Conservation (phyloP, 305 asterid genomes). For the Fraxinus nigra region DNA sequence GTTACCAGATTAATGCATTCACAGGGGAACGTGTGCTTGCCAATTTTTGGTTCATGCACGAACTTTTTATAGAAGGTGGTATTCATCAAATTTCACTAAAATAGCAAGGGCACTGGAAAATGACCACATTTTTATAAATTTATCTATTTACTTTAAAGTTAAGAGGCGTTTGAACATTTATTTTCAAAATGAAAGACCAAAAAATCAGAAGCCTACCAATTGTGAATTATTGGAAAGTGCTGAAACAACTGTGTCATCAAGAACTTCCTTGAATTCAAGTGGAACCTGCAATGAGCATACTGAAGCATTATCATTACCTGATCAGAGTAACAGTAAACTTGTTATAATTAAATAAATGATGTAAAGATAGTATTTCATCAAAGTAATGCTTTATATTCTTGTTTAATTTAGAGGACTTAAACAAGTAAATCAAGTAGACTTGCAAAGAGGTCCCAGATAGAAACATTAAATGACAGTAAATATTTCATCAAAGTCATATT, state of each 20-base stretch:
- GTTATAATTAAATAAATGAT: conserved; percentile 6
- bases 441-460: conserved; percentile 20
- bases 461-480: conserved; percentile 6
- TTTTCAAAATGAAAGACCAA: conserved; percentile 15
- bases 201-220: conserved; percentile 51
- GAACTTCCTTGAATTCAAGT: conserved; percentile 81
- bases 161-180: conserved; percentile 13
- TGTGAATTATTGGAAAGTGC: conserved; percentile 76
- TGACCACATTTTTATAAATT: conserved; percentile 13
- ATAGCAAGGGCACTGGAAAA: conserved; percentile 14
- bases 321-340: conserved; percentile 16
- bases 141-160: neutral
- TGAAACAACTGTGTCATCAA: conserved; percentile 88
- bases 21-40: conserved; percentile 1
- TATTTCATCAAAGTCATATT: neutral
- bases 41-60: neutral
- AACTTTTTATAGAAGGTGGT: neutral
- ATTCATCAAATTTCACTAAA: conserved; percentile 11
- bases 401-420: conserved; percentile 4
- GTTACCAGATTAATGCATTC: conserved; percentile 21
- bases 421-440: conserved; percentile 3
- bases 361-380: neutral
- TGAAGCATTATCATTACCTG: conserved; percentile 20
- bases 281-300: conserved; percentile 69
- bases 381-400: conserved; percentile 10